phyloP scores from a whole-genome alignment of 257 asterid genomes.

The Handroanthus guayacan region DNA sequence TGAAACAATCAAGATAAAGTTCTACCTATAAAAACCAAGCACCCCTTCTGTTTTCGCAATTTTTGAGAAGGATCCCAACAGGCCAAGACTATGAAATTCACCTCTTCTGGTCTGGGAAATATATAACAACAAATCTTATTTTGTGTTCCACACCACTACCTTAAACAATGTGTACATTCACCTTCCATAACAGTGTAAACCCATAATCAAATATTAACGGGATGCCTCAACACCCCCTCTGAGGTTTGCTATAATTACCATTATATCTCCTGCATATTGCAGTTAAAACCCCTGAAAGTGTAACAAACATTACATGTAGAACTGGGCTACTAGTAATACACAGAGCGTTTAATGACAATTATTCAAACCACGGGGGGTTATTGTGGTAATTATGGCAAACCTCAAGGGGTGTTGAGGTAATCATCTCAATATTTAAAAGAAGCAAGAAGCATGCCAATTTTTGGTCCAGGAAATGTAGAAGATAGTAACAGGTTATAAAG shows the following conservation, averaged over 20 bases:
- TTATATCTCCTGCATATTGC: no score
- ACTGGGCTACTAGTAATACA: no score
- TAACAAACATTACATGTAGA: no score
- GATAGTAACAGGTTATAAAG: not conserved
- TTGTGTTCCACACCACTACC: conserved; percentile 19
- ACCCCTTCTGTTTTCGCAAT: conserved; percentile 88
- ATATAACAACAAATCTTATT: conserved; percentile 30
- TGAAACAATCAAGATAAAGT: conserved; percentile 14
- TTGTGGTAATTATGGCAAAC: no score
- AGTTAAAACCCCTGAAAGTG: no score
- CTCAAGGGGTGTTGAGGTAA: no score
- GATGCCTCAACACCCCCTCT: no score
- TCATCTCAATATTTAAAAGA: not conserved
- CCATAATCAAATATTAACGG: not conserved
- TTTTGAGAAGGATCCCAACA: conserved; percentile 78
- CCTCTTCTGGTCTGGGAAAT: conserved; percentile 76
- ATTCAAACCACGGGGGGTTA: no score
- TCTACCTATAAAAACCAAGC: conserved; percentile 82
- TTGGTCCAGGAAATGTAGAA: not conserved
- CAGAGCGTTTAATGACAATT: no score
- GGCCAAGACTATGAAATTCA: conserved; percentile 81
- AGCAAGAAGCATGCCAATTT: conserved; percentile 5
- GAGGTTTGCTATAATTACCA: no score
- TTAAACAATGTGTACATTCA: not conserved
- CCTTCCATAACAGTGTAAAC: not conserved